Percentiles rank a stretch among this genome's conserved stretches.
Evolutionary conservation across 164 flowering plant genomes (phyloP).

Genomic region (Umbilicus rupestris): DNA sequence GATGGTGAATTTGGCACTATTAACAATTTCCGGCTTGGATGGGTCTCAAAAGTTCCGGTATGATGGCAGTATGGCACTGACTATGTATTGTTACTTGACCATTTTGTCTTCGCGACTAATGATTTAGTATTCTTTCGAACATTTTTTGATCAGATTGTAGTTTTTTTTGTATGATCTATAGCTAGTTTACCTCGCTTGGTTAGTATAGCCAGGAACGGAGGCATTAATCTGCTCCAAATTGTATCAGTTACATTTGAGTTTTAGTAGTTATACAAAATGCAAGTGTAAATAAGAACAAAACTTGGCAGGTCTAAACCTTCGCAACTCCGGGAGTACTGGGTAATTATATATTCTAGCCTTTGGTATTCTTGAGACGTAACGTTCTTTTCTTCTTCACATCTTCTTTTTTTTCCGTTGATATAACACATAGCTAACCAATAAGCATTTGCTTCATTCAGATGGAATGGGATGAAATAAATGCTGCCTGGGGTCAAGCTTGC

Average conservation of each 20-base stretch:
- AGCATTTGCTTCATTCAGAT: slow-evolving; percentile 37
- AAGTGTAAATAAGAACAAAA: not conserved
- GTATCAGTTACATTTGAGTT: not conserved
- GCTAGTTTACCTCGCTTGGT: too few species aligned
- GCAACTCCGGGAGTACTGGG: not conserved
- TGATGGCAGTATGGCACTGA: slow-evolving; percentile 4
- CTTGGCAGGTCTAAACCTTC: not conserved
- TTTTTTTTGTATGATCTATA: too few species aligned
- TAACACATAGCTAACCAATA: too few species aligned
- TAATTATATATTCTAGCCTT: not conserved
- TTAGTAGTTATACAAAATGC: not conserved
- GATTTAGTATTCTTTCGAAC: not conserved
- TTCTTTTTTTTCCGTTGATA: not conserved
- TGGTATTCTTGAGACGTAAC: not conserved
- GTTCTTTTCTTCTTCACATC: not conserved
- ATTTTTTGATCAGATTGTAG: not conserved
- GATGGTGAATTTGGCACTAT: slow-evolving; percentile 99
- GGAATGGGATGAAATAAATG: slow-evolving; percentile 99
- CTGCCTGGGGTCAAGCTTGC: slow-evolving; percentile 99
- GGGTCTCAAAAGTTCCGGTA: slow-evolving; percentile 86
- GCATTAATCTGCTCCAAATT: not conserved
- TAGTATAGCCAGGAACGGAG: too few species aligned
- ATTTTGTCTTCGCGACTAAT: too few species aligned
- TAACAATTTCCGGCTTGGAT: slow-evolving; percentile 91
- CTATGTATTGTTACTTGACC: too few species aligned